Conservation (phyloP, 495 filamentous ascomycete species). For the Xylaria intraflava region DNA sequence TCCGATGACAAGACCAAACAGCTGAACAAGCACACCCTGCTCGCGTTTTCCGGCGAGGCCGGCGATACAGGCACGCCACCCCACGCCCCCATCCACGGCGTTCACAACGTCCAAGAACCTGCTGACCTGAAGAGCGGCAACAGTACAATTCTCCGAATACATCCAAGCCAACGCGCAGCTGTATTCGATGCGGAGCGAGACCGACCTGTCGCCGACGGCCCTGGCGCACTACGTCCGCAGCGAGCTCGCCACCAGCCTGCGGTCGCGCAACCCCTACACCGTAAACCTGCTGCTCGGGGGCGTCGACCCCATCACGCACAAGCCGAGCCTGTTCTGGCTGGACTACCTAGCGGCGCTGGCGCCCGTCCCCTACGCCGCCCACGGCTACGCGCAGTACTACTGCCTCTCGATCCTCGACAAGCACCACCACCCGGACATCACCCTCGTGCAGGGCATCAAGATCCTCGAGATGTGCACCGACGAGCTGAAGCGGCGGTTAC, state of each 20-base stretch:
- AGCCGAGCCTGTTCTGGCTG: slow-evolving; percentile 91
- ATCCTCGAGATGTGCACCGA: slow-evolving; percentile 90
- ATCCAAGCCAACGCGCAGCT: slow-evolving; percentile 97
- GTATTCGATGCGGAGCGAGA: slow-evolving; percentile 96
- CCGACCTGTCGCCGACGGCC: slow-evolving; percentile 79
- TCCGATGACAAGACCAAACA: slow-evolving; percentile 91
- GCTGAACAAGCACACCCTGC: slow-evolving; percentile 85
- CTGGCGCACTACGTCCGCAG: slow-evolving; percentile 87
- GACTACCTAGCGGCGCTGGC: slow-evolving; percentile 92
- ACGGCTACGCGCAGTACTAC: slow-evolving; percentile 98
- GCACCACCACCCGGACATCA: slow-evolving; percentile 92
- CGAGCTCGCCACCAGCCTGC: slow-evolving; percentile 81
- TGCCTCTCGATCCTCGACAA: slow-evolving; percentile 95
- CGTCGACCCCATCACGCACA: slow-evolving; percentile 77
- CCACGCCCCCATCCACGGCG: not conserved
- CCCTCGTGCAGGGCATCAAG: slow-evolving; percentile 79
- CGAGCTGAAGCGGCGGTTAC: slow-evolving; percentile 90
- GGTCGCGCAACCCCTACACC: slow-evolving; percentile 87
- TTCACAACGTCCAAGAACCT: not conserved
- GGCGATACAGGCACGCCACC: slow-evolving; percentile 76
- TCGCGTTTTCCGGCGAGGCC: slow-evolving; percentile 95
- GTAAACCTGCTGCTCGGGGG: slow-evolving; percentile 94
- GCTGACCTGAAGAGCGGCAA: slow-evolving; percentile 30
- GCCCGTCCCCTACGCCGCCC: slow-evolving; percentile 86
- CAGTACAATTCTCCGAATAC: slow-evolving; percentile 98